Evolutionary conservation across 2,329 filamentous ascomycete species (phyloP), one percentile per base, ranked within the genome.

Genomic region (Venturia aucupariae): DNA sequence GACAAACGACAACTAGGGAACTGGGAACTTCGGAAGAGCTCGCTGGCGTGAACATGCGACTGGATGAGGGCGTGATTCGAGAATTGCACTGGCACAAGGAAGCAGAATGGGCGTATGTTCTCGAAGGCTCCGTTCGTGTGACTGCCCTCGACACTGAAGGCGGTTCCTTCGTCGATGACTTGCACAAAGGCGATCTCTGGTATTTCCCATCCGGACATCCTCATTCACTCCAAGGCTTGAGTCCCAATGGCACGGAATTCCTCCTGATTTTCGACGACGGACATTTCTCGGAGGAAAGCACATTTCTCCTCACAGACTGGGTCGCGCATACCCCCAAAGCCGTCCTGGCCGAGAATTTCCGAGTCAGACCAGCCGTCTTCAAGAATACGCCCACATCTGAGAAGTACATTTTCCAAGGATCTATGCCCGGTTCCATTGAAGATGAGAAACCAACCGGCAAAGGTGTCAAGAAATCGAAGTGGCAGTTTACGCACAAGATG

Each of bases 51-150:
- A 90, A 92, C 73, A 92, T 92, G 89, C 83, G 88, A 13, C 83
- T 92, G 2, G 88, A 87, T 46, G 77, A 84, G 67, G 87, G 88
- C 42, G 88, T 87, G 39, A 90, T 90, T 69, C 86, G 89, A 35
- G 89, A 92, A 73, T 79, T 92, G 10, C 89, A 92, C 72, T 92
- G 89, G 89, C 89, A 92, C 78, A 90, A 89, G 69, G 86, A 90
- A 72, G 88, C 87, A 44, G 89, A 92, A 71, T 91, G 89, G 88
- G 87, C 86, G 0, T 90, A 88, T 67, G 85, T 91, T 2, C 81
- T 91, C 0, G 84, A 87, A 65, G 89, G 89, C 61, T 80, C 82
- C 65, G 87, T 89, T 24, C 84, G 89, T 63, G 83, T 92, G 61
- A 90, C 88, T 0, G 88, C 86, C 0, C 81, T 92, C 22, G 88